These are phyloP conservation scores for Celoporthe dispersa DNA, from an alignment of 2,329 filamentous ascomycete species.

Conservation along the genomic window DNA sequence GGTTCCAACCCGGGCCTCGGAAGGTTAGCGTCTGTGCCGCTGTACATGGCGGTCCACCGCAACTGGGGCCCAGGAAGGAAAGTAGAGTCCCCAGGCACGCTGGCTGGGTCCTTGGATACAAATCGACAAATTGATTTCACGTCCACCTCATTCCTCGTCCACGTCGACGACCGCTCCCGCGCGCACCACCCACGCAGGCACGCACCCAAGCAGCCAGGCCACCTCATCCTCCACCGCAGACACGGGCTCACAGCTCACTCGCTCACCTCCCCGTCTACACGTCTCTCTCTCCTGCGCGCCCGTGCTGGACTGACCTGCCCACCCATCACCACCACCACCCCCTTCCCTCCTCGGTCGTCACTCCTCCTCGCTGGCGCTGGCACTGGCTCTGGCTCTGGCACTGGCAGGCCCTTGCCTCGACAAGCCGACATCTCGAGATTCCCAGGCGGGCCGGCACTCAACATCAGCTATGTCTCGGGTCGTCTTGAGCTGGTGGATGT, in stretches of 20 bases:
- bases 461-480: conserved; percentile 31
- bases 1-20: background rate
- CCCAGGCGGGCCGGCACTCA: conserved; percentile 22
- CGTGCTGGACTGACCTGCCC: background rate
- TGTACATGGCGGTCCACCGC: background rate
- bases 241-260: background rate
- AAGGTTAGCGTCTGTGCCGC: conserved; percentile 1
- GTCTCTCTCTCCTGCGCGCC: background rate
- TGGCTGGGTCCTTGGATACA: background rate
- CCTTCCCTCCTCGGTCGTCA: background rate
- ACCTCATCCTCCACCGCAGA: background rate
- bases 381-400: background rate
- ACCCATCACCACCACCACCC: background rate
- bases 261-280: background rate
- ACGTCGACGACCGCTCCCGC: conserved; percentile 6
- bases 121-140: conserved; percentile 1
- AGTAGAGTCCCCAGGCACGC: background rate
- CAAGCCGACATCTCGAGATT: conserved; percentile 11
- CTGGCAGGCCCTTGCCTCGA: conserved; percentile 8
- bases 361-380: conserved; percentile 4
- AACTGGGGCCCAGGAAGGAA: background rate
- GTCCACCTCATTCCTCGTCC: conserved; percentile 10
- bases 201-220: background rate
- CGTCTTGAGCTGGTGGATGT: conserved; percentile 27
- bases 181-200: conserved; percentile 2